Base-by-base conservation (phyloP, 1,284 basidiomycete genomes). In the Cutaneotrichosporon sp. region DNA sequence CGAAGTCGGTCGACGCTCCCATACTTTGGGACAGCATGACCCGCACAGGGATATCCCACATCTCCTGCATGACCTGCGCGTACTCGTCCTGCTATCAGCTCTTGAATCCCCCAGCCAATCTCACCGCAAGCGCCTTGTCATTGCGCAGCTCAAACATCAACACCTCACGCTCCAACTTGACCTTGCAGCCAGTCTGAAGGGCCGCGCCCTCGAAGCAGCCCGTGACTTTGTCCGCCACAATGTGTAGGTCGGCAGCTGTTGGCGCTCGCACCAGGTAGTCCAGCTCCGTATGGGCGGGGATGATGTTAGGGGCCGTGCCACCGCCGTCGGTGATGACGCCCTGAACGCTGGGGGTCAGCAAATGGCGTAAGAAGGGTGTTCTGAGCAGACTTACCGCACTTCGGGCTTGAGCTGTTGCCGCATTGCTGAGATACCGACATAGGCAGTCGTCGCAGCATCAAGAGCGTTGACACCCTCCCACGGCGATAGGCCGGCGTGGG, bases 371-470 rank as follows among this genome's bases (percentile, higher is more conserved):
- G n/a, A n/a, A n/a, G n/a, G n/a, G n/a, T n/a, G n/a, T n/a, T 20
- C 29, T 14, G 10, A 9, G 9, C 29, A 31, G 24, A 54, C 52
- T n/a, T 24, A 52, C 47, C 57, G 46, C 11, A 38, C 44, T 16
- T 47, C 43, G 9, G 51, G 49, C 33, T 50, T 55, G 33, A 63
- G n/a, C 71, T 88, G 85, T 68, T 88, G 87, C 11, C 89, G 80
- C 42, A 91, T 77, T 2, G 82, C 82, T 6, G 86, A 84, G 43
- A 91, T 79, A 52, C 79, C 79, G 11, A 81, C 81, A 71, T 91
- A 91, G 1, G 87, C 86, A 14, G 87, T 72, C 60, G 88, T 85
- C 1, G 87, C 88, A 0, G 88, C 89, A 67, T 90, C 88, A 33
- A 88, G 80, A 6, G 89, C 88, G 65, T 91, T 91, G 52, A 80